Conservation (phyloP, 2,329 filamentous ascomycete genomes). For the Pseudogymnoascus sp. region DNA sequence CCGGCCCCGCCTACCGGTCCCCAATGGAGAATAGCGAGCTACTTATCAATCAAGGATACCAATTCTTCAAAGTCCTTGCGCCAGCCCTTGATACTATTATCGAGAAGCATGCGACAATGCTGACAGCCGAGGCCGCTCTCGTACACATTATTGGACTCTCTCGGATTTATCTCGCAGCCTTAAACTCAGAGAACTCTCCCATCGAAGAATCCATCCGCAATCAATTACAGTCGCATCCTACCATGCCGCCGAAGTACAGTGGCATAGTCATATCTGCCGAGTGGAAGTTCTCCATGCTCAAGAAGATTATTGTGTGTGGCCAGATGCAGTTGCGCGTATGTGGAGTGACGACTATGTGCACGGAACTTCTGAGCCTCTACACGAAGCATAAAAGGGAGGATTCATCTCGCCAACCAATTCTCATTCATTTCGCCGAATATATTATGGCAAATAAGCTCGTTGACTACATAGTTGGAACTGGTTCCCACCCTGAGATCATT, state of each 20-base stretch:
- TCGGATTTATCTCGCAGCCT: conserved; percentile 37
- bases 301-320: conserved; percentile 69
- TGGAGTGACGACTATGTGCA: conserved; percentile 69
- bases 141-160: conserved; percentile 36
- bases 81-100: conserved; percentile 40
- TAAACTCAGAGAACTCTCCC: conserved; percentile 26
- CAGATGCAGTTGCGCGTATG: conserved; percentile 86
- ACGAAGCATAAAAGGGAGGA: conserved; percentile 40
- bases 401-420: conserved; percentile 42
- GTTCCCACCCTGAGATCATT: conserved; percentile 88
- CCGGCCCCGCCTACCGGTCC: conserved; percentile 14
- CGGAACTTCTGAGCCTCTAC: conserved; percentile 62
- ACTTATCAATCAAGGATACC: conserved; percentile 36
- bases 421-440: conserved; percentile 63
- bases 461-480: conserved; percentile 81
- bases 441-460: conserved; percentile 66
- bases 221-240: conserved; percentile 26
- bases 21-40: conserved; percentile 27
- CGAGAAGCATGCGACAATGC: conserved; percentile 49
- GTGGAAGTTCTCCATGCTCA: conserved; percentile 65
- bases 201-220: conserved; percentile 20
- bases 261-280: conserved; percentile 49
- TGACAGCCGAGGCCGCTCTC: conserved; percentile 41
- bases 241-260: conserved; percentile 34
- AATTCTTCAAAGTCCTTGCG: conserved; percentile 39